Evolutionary conservation across 495 filamentous ascomycete species (phyloP).

Genomic region (Bacidia rubella): DNA sequence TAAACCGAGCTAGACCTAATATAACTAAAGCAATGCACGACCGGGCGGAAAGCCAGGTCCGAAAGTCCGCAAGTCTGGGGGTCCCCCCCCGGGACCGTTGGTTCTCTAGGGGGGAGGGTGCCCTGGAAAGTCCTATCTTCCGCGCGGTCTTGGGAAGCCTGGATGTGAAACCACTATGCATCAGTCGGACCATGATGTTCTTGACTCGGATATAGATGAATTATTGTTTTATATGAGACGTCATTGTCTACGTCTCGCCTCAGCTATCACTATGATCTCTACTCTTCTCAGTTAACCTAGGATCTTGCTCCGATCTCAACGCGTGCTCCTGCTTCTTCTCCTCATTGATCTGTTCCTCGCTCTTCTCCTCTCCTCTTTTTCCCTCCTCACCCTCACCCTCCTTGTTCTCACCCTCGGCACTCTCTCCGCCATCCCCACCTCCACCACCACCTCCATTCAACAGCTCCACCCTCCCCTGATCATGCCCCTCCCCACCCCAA

Average conservation of each 20-base stretch:
- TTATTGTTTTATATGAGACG: too few relatives aligned
- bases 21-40: too few relatives aligned
- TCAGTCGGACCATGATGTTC: too few relatives aligned
- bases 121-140: too few relatives aligned
- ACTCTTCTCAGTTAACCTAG: neutral
- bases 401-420: neutral
- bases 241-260: neutral
- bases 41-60: too few relatives aligned
- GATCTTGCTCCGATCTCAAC: neutral
- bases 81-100: too few relatives aligned
- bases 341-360: neutral
- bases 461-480: neutral
- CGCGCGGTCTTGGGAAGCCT: too few relatives aligned
- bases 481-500: conserved; percentile 2
- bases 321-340: neutral
- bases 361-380: neutral
- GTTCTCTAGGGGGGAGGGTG: too few relatives aligned
- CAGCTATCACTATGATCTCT: neutral
- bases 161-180: too few relatives aligned
- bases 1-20: too few relatives aligned
- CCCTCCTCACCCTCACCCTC: conserved; percentile 27
- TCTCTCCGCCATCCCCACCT: neutral
- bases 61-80: too few relatives aligned
- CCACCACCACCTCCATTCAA: neutral
- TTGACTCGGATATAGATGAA: too few relatives aligned